Base-by-base conservation (phyloP, 208 protist species). In the Tritrichomonas musculus region DNA sequence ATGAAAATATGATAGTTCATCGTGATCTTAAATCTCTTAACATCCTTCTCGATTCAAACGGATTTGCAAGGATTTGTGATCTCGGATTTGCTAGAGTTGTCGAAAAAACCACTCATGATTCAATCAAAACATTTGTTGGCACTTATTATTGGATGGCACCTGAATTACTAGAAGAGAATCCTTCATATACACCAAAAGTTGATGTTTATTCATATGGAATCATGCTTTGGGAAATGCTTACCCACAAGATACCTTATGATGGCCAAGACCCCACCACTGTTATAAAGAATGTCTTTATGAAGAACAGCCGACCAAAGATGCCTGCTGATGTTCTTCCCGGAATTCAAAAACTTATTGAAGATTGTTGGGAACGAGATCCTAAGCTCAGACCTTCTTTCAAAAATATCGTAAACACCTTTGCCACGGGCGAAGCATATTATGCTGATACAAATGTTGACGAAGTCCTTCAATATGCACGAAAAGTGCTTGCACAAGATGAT, bases 1-100 rank as follows among this genome's bases (percentile, higher is more conserved):
- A 82, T 30, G 11, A 0, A 4, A 82, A 39, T 30, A 47, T 50
- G 22, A 93, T 96, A 13, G 64, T 96, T 36, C 95, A 96, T 80
- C 36, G 95, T 36, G 94, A 96, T 73, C 84, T 96, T 4, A 96
- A 96, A 53, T 93, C 69, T 39, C 65, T 64, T 20, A 96, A 96
- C 69, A 36, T 96, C 13, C 55, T 95, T 0, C 66, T 96, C 14
- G 50, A 92, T 92, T 22, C 60, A 64, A 39, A 92, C 1, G 47
- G 33, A 14, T 39, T 57, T 30, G 14, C 55, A 66, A 9, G 36
- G 0, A 39, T 92, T 27, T 69, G 57, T 36, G 73, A 84, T 84
- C 53, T 84, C 44, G 73, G 73, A 47, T 39, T 84, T 53, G 4
- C 73, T n/a, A 49, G 44, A 53, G 33, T n/a, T n/a, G n/a, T n/a